Base-by-base conservation (phyloP, 305 asterid genomes). In the Ajuga reptans region DNA sequence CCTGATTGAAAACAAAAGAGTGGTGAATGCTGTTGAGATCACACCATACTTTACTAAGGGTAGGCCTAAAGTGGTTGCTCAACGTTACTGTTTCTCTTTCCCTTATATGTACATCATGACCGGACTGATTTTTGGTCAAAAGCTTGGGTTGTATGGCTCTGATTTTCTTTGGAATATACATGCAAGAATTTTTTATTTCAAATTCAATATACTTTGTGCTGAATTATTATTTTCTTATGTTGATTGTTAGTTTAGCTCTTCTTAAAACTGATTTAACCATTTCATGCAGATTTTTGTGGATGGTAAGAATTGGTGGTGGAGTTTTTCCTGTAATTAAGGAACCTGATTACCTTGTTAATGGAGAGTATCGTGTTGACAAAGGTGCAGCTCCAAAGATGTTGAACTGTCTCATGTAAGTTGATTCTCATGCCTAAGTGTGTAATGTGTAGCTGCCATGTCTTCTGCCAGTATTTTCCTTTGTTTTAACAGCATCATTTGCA, bases 291-390 rank as follows among this genome's bases (percentile, higher is more conserved):
- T 93, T 93, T 78, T 84, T 93, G 84, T 93, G 99, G 99, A 93
- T 93, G 99, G 99, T 93, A 67, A 84, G 99, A 79, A 93, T 93
- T 72, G 97, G 97, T 67, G 99, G 99, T 0, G 97, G 97, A 42
- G 96, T 93, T 65, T 93, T 89, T 68, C 99, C 99, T 56, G 90
- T 93, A 34, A 93, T 93, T 57, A 93, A 93, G 85, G 99, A 93
- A 69, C 96, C 97, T 17, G 97, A 93, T 85, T 93, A 93, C 84
- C 99, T 93, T 69, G 99, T 85, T 75, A 93, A 93, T 74, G 99
- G 99, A 62, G 99, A 93, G 81, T 93, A 86, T 74, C 99, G 97
- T 70, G 97, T 93, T 56, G 99, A 93, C 78, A 89, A 86, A 83
- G 97, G 99, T 74, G 99, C 96, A 64, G 85, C 99, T 14, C 97